Evolutionary conservation across 1,284 basidiomycete species (phyloP).

Genomic region (Ceratobasidium papillatum): DNA sequence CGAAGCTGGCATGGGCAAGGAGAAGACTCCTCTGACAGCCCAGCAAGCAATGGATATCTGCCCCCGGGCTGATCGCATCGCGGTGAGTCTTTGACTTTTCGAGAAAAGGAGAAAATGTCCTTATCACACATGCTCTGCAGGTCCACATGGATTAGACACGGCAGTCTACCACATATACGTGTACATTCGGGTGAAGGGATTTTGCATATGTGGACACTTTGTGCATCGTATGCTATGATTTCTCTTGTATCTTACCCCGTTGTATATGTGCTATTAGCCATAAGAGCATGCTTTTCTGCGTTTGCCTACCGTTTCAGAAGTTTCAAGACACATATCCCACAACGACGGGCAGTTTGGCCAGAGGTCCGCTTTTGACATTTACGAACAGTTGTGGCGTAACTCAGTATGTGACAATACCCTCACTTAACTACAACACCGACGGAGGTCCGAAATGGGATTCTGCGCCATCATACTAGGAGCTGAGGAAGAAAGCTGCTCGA

Average conservation of each 20-base stretch:
- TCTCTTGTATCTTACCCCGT: not conserved
- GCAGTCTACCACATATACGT: not conserved
- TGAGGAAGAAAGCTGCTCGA: too few species aligned
- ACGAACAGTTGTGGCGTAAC: too few species aligned
- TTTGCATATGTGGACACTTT: not conserved
- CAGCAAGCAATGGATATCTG: slow-evolving; percentile 34
- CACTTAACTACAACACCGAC: too few species aligned
- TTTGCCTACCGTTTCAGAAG: too few species aligned
- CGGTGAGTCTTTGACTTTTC: not conserved
- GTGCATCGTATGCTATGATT: not conserved
- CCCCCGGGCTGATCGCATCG: slow-evolving; percentile 10
- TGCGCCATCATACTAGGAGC: too few species aligned
- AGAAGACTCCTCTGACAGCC: slow-evolving; percentile 3
- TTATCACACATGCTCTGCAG: not conserved
- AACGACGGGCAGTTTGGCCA: too few species aligned
- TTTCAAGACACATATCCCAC: too few species aligned
- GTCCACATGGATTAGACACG: not conserved
- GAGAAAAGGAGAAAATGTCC: not conserved
- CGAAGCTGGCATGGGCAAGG: slow-evolving; percentile 19
- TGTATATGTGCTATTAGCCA: not conserved
- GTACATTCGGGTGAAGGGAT: not conserved
- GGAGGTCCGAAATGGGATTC: too few species aligned
- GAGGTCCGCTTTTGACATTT: too few species aligned
- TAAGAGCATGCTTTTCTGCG: not conserved
- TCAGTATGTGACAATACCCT: too few species aligned